Percentiles rank a stretch among this genome's conserved stretches.
phyloP scores from a whole-genome alignment of 257 asterid genomes.

The Salvia hispanica region DNA sequence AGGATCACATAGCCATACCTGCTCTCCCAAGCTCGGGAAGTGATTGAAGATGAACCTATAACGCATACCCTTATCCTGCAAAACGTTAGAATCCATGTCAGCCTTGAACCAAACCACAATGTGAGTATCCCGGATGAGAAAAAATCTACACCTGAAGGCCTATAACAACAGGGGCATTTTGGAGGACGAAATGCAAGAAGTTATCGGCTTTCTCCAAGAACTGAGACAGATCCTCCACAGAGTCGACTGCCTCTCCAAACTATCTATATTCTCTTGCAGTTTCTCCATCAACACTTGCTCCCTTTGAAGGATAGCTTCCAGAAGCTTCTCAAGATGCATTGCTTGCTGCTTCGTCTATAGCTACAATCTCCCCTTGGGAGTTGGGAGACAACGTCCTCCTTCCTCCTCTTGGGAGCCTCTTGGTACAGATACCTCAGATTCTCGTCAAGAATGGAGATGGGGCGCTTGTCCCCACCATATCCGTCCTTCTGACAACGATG shows the following conservation, averaged over 20 bases:
- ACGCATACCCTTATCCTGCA: too few species aligned
- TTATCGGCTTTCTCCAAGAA: slow-evolving; percentile 79
- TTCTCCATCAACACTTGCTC: slow-evolving; percentile 64
- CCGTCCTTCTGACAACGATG: slow-evolving; percentile 74
- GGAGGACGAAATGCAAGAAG: too few species aligned
- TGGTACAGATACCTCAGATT: slow-evolving; percentile 54
- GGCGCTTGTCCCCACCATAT: slow-evolving; percentile 71
- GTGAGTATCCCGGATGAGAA: too few species aligned
- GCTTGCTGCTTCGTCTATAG: slow-evolving; percentile 69
- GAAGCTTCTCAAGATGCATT: slow-evolving; percentile 64
- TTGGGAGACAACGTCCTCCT: slow-evolving; percentile 42
- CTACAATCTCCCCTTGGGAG: slow-evolving; percentile 48
- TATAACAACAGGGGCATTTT: too few species aligned
- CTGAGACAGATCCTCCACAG: slow-evolving; percentile 81
- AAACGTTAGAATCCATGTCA: too few species aligned
- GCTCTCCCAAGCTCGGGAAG: too few species aligned
- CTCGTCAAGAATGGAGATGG: slow-evolving; percentile 75
- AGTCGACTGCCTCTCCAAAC: slow-evolving; percentile 73
- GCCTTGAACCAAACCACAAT: too few species aligned
- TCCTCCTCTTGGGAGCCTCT: slow-evolving; percentile 58
- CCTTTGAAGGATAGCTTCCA: slow-evolving; percentile 59
- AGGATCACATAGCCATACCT: too few species aligned
- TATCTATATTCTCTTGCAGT: slow-evolving; percentile 80
- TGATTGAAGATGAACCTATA: too few species aligned
- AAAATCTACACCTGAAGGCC: too few species aligned